Conservation (phyloP, 305 asterid species). For the Fraxinus angustifolia region DNA sequence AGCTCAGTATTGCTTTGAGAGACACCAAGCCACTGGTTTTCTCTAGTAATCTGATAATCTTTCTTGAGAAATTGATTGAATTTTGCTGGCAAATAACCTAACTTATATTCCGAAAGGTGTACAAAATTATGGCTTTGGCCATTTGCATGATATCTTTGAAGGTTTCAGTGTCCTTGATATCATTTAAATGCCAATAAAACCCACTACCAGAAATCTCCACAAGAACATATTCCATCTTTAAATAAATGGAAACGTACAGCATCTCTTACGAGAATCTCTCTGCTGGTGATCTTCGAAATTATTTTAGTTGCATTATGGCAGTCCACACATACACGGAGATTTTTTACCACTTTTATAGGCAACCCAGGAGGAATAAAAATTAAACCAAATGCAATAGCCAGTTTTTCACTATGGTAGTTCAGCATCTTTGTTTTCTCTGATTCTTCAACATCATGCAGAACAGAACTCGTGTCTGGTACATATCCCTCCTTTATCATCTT, state of each 20-base stretch:
- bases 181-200: neutral
- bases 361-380: slow-evolving; percentile 55
- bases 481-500: slow-evolving; percentile 74
- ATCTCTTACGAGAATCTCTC: slow-evolving; percentile 94
- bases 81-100: neutral
- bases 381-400: slow-evolving; percentile 94
- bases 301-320: slow-evolving; percentile 86
- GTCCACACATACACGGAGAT: slow-evolving; percentile 84
- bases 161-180: neutral
- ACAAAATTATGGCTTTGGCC: neutral
- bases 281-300: slow-evolving; percentile 68
- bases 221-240: slow-evolving; percentile 81
- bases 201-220: slow-evolving; percentile 92
- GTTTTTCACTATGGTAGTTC: slow-evolving; percentile 80
- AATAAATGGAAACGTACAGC: slow-evolving; percentile 77
- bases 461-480: slow-evolving; percentile 63
- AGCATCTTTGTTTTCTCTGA: slow-evolving; percentile 65
- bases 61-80: neutral
- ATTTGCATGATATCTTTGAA: neutral
- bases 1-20: neutral
- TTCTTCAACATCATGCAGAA: slow-evolving; percentile 71
- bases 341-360: slow-evolving; percentile 79
- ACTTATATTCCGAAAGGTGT: neutral
- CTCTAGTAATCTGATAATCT: neutral
- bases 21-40: neutral